Evolutionary conservation across 2,329 filamentous ascomycete genomes (phyloP).

Genomic region (Botrytis squamosa): DNA sequence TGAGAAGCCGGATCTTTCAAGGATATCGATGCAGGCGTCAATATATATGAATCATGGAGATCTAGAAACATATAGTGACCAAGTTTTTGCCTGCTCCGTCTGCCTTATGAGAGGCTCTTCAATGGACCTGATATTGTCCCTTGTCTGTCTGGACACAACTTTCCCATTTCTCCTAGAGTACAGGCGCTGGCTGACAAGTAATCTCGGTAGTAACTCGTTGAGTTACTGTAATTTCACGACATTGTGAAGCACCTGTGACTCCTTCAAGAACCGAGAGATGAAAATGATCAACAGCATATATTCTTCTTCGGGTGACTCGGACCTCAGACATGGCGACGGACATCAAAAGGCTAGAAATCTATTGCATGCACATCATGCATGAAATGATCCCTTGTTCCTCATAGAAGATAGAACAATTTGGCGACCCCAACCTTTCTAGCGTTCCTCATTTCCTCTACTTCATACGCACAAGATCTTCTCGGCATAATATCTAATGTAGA

Average conservation of each 20-base stretch:
- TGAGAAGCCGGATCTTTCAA: neutral
- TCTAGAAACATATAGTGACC: neutral
- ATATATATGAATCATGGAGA: neutral
- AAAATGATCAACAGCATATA: slow-evolving; percentile 4
- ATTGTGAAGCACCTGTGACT: slow-evolving; percentile 18
- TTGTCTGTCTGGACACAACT: neutral
- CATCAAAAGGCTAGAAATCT: slow-evolving; percentile 3
- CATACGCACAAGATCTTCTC: slow-evolving; percentile 3
- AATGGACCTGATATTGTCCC: neutral
- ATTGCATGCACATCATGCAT: neutral
- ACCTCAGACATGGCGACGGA: slow-evolving; percentile 3
- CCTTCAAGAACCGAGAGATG: neutral
- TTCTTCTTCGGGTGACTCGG: slow-evolving; percentile 18
- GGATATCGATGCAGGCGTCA: neutral
- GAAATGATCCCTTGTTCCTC: slow-evolving; percentile 1
- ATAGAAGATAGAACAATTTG: neutral
- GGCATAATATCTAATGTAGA: neutral
- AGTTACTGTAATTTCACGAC: neutral
- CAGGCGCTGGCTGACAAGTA: neutral
- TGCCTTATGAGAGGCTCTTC: neutral
- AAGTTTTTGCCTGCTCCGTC: neutral
- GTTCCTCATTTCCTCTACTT: neutral
- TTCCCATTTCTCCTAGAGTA: neutral
- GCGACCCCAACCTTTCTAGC: neutral
- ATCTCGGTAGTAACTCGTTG: slow-evolving; percentile 12